Evolutionary conservation across 495 filamentous ascomycete species (phyloP), one percentile per base, ranked within the genome.

Genomic region (Astrothelium subdiscretum): DNA sequence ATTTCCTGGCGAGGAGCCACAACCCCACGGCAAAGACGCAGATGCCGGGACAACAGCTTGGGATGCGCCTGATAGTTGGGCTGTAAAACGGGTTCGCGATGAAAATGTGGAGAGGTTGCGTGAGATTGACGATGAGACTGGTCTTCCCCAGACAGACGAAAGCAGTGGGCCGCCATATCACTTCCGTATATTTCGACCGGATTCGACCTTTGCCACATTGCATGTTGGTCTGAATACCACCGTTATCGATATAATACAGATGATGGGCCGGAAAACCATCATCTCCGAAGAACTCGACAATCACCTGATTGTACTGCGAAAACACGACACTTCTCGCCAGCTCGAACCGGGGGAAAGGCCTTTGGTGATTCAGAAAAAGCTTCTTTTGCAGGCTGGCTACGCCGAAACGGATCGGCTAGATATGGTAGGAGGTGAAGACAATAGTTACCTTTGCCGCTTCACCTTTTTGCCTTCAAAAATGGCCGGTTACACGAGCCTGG

Each of bases 381-480:
- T 99, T 29, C 79, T 99, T 8, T 88, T 96, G 73, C 90, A 97
- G 73, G 87, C 91, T 32, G 94, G 94, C 13, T 98, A 96, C 70
- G 87, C 86, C n/a, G 81, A 87, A 31, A 84, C 83, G 26, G 95
- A 99, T 70, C 83, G 83, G 42, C 84, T 97, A 44, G 92, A 97
- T 69, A 94, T 97, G 62, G 85, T 99, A 59, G 94, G 94, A n/a
- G 84, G 94, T 51, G 94, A 99, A 72, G 94, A 99, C 73, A 95
- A 97, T 73, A 92, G 91, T 68, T 97, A 97, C 67, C 80, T 99
- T 6, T 92, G 92, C 68, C 90, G 94, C 8, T 97, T 97, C 75
- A 88, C 91, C 27, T 99, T 97, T 71, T 78, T 96, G 58, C 90
- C 92, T 11, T 87, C 87, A 12, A 87, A 90, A 63, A 84, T 95